Evolutionary conservation across 2,329 filamentous ascomycete genomes (phyloP).

Genomic region (Juglanconis juglandina): DNA sequence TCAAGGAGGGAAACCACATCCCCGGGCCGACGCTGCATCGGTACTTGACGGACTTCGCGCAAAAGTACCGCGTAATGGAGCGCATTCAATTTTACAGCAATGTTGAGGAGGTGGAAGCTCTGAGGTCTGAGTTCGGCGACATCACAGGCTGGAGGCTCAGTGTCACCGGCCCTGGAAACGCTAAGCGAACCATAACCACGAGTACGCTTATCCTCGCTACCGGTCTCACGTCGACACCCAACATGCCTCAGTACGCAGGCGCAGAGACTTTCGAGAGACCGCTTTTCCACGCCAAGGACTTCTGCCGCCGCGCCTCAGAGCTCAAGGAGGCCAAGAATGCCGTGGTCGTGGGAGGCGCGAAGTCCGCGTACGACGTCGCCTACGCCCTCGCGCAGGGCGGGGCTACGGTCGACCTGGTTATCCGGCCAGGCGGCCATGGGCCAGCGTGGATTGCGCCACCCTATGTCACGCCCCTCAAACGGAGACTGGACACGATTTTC

Average conservation of each 20-base stretch:
- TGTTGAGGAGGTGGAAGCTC: slow-evolving; percentile 41
- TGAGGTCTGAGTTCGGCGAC: neutral
- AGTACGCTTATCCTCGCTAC: slow-evolving; percentile 48
- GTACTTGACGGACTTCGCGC: slow-evolving; percentile 36
- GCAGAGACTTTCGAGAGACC: slow-evolving; percentile 33
- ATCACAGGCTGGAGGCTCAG: slow-evolving; percentile 22
- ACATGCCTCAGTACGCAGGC: slow-evolving; percentile 37
- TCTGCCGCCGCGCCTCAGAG: slow-evolving; percentile 30
- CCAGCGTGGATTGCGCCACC: slow-evolving; percentile 53
- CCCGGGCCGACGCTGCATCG: slow-evolving; percentile 33
- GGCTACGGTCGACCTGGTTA: slow-evolving; percentile 47
- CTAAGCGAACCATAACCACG: slow-evolving; percentile 21
- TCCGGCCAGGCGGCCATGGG: slow-evolving; percentile 47
- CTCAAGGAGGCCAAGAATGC: slow-evolving; percentile 31
- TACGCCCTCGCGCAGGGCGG: slow-evolving; percentile 51
- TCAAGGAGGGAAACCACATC: slow-evolving; percentile 32
- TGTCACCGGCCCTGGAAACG: slow-evolving; percentile 1
- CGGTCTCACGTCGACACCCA: slow-evolving; percentile 43
- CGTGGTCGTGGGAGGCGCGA: slow-evolving; percentile 53
- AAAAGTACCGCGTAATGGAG: slow-evolving; percentile 45
- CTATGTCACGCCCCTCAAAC: slow-evolving; percentile 59
- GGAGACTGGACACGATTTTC: slow-evolving; percentile 55
- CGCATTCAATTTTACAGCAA: slow-evolving; percentile 48
- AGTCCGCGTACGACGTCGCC: slow-evolving; percentile 57
- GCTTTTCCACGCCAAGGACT: slow-evolving; percentile 43